phyloP scores from a whole-genome alignment of 129 eudicot species.

The Flaveria brownii region DNA sequence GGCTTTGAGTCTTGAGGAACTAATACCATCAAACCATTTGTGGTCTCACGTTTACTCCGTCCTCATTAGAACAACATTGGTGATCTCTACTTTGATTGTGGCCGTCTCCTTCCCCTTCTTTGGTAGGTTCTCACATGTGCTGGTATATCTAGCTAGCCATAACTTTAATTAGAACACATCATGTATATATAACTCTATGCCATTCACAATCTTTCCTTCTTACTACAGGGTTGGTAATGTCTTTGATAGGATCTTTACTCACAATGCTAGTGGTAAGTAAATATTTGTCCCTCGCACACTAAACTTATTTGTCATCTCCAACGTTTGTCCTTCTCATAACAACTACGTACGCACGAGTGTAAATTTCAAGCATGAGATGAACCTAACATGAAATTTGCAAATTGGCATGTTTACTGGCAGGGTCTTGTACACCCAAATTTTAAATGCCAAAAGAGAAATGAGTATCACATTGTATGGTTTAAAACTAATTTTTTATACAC shows the following conservation, averaged over 20 bases:
- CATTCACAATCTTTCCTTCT: conserved; percentile 6
- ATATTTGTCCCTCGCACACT: background rate
- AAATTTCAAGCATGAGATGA: background rate
- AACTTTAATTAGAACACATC: background rate
- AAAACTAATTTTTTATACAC: background rate
- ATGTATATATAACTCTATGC: background rate
- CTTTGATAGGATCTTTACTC: conserved; percentile 80
- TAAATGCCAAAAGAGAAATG: background rate
- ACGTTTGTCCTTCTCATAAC: background rate
- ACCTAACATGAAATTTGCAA: background rate
- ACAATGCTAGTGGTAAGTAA: conserved; percentile 81
- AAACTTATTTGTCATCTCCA: background rate
- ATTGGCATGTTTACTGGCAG: background rate
- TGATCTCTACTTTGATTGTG: conserved; percentile 67
- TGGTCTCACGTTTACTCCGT: conserved; percentile 55
- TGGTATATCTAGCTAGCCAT: background rate
- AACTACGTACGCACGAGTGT: background rate
- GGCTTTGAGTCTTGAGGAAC: conserved; percentile 82
- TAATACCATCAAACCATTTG: conserved; percentile 56
- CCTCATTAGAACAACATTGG: conserved; percentile 78
- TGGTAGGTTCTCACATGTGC: conserved; percentile 40
- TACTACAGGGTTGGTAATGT: conserved; percentile 80
- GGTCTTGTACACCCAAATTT: background rate
- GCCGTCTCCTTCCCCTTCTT: conserved; percentile 76
- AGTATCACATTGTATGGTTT: background rate